Evolutionary conservation across 352 stramenopile genomes (phyloP).

Genomic region (Pythium coloratum): DNA sequence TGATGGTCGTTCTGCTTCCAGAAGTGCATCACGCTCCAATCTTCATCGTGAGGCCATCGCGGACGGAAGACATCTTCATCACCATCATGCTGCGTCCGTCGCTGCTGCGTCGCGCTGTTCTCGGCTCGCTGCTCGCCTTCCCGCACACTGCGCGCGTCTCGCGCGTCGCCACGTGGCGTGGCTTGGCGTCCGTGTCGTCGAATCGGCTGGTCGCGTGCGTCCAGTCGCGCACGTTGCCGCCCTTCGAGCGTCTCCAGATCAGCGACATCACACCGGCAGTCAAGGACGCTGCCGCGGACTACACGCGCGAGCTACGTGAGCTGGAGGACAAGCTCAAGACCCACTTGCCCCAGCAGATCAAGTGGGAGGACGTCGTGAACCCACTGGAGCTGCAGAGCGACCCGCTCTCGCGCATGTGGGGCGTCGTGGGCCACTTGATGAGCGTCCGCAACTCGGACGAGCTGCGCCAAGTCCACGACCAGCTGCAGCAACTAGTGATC

Average conservation of each 20-base stretch:
- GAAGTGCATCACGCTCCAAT: not conserved
- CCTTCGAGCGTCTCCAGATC: slow-evolving; percentile 68
- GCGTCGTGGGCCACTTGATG: slow-evolving; percentile 95
- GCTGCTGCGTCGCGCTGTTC: slow-evolving; percentile 15
- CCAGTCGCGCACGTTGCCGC: slow-evolving; percentile 57
- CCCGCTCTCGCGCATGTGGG: slow-evolving; percentile 92
- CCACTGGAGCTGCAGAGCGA: slow-evolving; percentile 92
- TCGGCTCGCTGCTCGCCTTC: slow-evolving; percentile 11
- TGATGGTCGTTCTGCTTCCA: not conserved
- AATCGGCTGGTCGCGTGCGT: slow-evolving; percentile 66
- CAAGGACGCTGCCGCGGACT: slow-evolving; percentile 47
- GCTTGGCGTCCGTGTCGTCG: slow-evolving; percentile 13
- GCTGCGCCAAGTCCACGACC: slow-evolving; percentile 92
- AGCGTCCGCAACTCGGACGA: slow-evolving; percentile 96
- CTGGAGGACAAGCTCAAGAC: slow-evolving; percentile 43
- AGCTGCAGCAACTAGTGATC: slow-evolving; percentile 93
- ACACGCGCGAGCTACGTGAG: slow-evolving; percentile 46
- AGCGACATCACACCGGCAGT: slow-evolving; percentile 62
- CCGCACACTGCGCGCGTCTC: slow-evolving; percentile 12
- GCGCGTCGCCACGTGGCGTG: not conserved
- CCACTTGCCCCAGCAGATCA: slow-evolving; percentile 29
- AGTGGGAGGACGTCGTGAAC: slow-evolving; percentile 90
- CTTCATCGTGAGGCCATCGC: slow-evolving; percentile 1
- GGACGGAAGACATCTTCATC: not conserved
- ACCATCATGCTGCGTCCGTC: slow-evolving; percentile 18